Conservation (phyloP, 805 yeast genomes). For the Wickerhamiella occidentalis region DNA sequence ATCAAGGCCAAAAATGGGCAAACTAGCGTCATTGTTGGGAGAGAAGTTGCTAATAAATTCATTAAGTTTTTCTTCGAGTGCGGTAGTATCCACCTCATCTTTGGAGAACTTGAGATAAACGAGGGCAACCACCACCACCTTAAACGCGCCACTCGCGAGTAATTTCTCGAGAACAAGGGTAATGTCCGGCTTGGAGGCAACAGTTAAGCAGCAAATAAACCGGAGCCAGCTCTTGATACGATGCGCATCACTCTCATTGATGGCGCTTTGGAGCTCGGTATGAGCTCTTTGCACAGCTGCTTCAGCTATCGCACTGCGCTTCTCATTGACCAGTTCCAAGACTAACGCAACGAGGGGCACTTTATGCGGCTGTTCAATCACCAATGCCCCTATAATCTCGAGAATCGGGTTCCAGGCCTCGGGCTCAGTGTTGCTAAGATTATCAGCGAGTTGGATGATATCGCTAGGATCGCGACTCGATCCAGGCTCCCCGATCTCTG, state of each 20-base stretch:
- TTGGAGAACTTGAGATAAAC: slow-evolving; percentile 13
- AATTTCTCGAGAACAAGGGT: slow-evolving; percentile 42
- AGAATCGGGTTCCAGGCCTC: slow-evolving; percentile 51
- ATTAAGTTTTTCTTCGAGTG: neutral
- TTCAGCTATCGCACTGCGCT: slow-evolving; percentile 53
- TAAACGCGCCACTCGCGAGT: slow-evolving; percentile 38
- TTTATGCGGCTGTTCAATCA: slow-evolving; percentile 86
- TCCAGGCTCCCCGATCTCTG: slow-evolving; percentile 49
- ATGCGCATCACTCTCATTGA: slow-evolving; percentile 44
- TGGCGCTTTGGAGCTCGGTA: slow-evolving; percentile 43
- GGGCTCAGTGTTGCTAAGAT: slow-evolving; percentile 32
- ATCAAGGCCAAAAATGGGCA: slow-evolving; percentile 15
- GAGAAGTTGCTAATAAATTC: neutral
- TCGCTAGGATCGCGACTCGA: slow-evolving; percentile 16
- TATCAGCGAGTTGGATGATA: slow-evolving; percentile 11
- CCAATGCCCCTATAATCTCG: slow-evolving; percentile 52
- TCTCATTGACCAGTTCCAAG: slow-evolving; percentile 52
- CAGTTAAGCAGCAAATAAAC: slow-evolving; percentile 56
- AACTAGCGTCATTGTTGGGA: slow-evolving; percentile 1
- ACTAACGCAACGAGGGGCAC: slow-evolving; percentile 58
- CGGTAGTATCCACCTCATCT: neutral
- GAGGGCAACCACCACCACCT: slow-evolving; percentile 15
- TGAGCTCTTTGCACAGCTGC: slow-evolving; percentile 59
- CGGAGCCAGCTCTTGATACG: slow-evolving; percentile 59
- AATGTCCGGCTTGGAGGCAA: slow-evolving; percentile 41